These are phyloP conservation scores for Trichoderma breve DNA, from an alignment of 2,329 filamentous ascomycete genomes.

Conservation along the genomic window DNA sequence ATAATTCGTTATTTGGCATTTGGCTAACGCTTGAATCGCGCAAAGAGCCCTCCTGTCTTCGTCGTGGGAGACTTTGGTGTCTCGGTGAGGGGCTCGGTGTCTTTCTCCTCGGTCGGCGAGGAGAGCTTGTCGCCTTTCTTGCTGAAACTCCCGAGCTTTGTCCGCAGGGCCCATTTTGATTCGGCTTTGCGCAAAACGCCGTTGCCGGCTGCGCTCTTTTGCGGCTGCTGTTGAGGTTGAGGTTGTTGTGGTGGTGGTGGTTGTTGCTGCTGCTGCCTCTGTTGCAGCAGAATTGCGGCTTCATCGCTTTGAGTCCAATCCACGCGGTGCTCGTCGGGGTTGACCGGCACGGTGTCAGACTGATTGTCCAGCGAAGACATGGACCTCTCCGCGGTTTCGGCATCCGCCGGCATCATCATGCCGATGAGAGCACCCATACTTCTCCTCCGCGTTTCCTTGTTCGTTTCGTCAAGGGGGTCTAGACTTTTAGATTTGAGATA, in stretches of 20 bases:
- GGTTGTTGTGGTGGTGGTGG: neutral
- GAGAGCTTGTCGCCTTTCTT: slow-evolving; percentile 28
- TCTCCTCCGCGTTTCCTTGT: slow-evolving; percentile 31
- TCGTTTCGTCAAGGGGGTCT: neutral
- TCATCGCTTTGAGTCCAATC: slow-evolving; percentile 62
- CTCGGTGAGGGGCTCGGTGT: slow-evolving; percentile 14
- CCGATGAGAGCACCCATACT: slow-evolving; percentile 39
- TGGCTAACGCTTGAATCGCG: slow-evolving; percentile 43
- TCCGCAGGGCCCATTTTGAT: slow-evolving; percentile 50
- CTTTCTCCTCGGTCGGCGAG: slow-evolving; percentile 23
- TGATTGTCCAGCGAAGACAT: slow-evolving; percentile 17
- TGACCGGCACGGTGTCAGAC: slow-evolving; percentile 24
- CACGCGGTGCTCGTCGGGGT: slow-evolving; percentile 41
- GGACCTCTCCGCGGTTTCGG: neutral
- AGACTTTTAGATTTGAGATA: neutral
- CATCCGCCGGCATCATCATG: slow-evolving; percentile 18
- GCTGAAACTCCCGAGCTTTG: slow-evolving; percentile 38
- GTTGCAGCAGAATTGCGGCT: slow-evolving; percentile 23
- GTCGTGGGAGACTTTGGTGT: slow-evolving; percentile 36
- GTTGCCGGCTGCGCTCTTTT: slow-evolving; percentile 18
- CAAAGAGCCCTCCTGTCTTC: slow-evolving; percentile 39
- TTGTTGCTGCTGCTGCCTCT: neutral
- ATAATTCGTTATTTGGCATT: neutral
- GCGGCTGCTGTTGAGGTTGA: neutral
- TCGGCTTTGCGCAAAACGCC: slow-evolving; percentile 44